Conservation (phyloP, 2,329 filamentous ascomycete species). For the Ceratocystiopsis sp. region DNA sequence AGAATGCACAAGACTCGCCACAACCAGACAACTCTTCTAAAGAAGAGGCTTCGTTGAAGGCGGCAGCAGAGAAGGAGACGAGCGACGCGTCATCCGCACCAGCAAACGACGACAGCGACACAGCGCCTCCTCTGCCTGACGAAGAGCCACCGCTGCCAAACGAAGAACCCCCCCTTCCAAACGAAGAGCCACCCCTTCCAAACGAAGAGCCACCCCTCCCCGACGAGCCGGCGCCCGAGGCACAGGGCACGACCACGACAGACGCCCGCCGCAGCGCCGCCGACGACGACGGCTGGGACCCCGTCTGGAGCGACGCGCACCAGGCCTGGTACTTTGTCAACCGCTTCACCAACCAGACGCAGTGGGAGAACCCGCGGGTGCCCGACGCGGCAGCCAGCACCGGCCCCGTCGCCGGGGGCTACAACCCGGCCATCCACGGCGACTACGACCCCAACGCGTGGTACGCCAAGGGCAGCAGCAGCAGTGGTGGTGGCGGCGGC, state of each 20-base stretch:
- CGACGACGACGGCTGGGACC: conserved; percentile 63
- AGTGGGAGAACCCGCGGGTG: conserved; percentile 76
- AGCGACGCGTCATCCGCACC: no score
- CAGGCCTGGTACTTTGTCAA: conserved; percentile 74
- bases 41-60: no score
- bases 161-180: no score
- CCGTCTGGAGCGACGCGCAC: conserved; percentile 51
- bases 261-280: conserved; percentile 19
- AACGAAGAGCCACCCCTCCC: no score
- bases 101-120: no score
- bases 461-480: conserved; percentile 50
- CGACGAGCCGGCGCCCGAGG: no score
- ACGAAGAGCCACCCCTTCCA: no score
- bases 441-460: conserved; percentile 93
- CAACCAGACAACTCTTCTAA: no score
- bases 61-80: no score
- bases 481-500: conserved; percentile 11
- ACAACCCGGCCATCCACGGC: conserved; percentile 91
- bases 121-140: no score
- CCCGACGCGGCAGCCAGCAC: conserved; percentile 22
- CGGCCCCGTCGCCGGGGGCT: conserved; percentile 38
- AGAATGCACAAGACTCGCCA: no score
- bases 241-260: conserved; percentile 10
- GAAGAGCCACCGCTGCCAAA: no score
- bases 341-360: conserved; percentile 52